These are phyloP conservation scores for Agaricales sp. DNA, from an alignment of 1,284 basidiomycete species.

Conservation along the genomic window DNA sequence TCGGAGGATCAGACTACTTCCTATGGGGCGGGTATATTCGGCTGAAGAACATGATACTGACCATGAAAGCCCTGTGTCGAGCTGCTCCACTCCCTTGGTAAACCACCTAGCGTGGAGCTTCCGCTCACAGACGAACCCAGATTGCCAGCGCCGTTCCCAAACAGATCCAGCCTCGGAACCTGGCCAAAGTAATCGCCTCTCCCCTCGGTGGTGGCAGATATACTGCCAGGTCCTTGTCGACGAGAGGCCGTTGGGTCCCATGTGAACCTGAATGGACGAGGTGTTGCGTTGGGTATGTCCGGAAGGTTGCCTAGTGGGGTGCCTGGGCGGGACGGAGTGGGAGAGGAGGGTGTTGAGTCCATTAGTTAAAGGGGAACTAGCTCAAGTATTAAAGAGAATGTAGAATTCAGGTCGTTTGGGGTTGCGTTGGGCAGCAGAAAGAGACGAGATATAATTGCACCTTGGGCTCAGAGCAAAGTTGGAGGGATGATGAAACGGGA, in stretches of 20 bases:
- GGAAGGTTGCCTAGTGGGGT: slow-evolving; percentile 37
- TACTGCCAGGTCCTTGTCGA: slow-evolving; percentile 48
- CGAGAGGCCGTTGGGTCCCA: slow-evolving; percentile 46
- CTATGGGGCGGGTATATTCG: background rate
- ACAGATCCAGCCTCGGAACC: background rate
- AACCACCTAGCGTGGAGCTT: background rate
- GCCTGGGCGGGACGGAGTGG: slow-evolving; percentile 30
- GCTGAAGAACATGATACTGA: slow-evolving; percentile 41
- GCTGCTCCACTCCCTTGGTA: slow-evolving; percentile 67
- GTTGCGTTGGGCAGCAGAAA: too few relatives aligned
- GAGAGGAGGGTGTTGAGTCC: slow-evolving; percentile 17
- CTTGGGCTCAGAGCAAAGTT: too few relatives aligned
- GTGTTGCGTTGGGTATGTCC: slow-evolving; percentile 23
- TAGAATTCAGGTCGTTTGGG: too few relatives aligned
- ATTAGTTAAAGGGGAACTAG: too few relatives aligned
- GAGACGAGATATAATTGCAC: too few relatives aligned
- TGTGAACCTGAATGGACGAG: slow-evolving; percentile 53
- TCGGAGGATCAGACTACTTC: background rate
- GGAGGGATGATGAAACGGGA: too few relatives aligned
- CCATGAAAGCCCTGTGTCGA: slow-evolving; percentile 73
- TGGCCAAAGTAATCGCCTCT: slow-evolving; percentile 43
- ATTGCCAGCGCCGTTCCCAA: background rate
- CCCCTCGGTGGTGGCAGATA: slow-evolving; percentile 53
- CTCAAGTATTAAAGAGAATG: too few relatives aligned
- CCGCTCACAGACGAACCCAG: background rate